Evolutionary conservation across 257 asterid genomes (phyloP).

Genomic region (Prunella vulgaris): DNA sequence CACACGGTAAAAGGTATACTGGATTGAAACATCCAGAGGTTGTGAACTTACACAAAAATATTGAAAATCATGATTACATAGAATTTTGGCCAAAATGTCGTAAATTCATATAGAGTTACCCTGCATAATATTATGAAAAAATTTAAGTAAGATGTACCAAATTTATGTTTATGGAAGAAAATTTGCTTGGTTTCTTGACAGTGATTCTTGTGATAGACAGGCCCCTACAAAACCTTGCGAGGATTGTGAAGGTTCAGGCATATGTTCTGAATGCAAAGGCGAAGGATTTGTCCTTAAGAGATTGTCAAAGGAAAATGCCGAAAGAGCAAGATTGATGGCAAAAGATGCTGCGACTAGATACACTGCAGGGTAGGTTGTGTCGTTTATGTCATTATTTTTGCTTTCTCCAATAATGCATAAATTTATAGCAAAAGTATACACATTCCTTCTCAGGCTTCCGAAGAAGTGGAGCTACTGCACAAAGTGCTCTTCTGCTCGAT

Average conservation of each 20-base stretch:
- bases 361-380: constrained; percentile 68
- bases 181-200: background rate
- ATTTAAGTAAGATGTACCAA: background rate
- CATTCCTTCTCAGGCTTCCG: constrained; percentile 53
- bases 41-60: too few species aligned
- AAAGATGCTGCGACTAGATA: constrained; percentile 81
- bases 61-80: too few species aligned
- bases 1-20: too few species aligned
- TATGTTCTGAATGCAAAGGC: constrained; percentile 85
- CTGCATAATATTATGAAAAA: too few species aligned
- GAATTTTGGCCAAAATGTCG: too few species aligned
- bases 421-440: background rate
- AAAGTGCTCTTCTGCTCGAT: constrained; percentile 78
- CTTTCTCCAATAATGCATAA: background rate
- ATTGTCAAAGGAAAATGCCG: constrained; percentile 62
- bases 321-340: constrained; percentile 66
- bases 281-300: constrained; percentile 84
- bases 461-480: constrained; percentile 97
- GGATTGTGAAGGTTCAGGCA: constrained; percentile 72
- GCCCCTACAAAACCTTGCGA: constrained; percentile 47
- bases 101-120: too few species aligned
- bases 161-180: background rate
- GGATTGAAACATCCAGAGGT: too few species aligned
- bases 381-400: background rate
- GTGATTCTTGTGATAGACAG: constrained; percentile 35